Evolutionary conservation across 2,329 filamentous ascomycete genomes (phyloP).

Genomic region (Aciculosporium take): DNA sequence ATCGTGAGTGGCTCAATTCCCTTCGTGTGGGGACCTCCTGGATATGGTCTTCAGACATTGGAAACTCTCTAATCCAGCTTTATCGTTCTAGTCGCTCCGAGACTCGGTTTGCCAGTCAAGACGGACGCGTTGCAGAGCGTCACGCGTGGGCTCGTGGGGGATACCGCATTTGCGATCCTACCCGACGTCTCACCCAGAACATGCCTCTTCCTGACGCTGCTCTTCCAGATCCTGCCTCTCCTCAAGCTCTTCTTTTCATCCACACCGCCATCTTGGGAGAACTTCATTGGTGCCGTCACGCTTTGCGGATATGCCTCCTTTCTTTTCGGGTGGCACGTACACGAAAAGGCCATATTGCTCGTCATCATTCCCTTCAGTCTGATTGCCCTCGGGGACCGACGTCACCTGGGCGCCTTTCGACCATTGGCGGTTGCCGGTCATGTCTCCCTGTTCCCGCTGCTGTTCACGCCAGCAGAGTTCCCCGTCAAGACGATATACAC

Average conservation of each 20-base stretch:
- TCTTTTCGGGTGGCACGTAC: conserved; percentile 95
- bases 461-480: conserved; percentile 87
- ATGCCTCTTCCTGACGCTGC: conserved; percentile 71
- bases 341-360: conserved; percentile 90
- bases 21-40: neutral
- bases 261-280: conserved; percentile 65
- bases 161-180: conserved; percentile 85
- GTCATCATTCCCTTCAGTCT: conserved; percentile 93
- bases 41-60: neutral
- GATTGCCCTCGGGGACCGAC: conserved; percentile 75
- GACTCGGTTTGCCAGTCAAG: conserved; percentile 60
- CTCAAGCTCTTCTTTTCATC: conserved; percentile 54
- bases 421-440: conserved; percentile 87
- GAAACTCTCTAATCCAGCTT: neutral
- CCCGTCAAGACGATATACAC: conserved; percentile 91
- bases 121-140: conserved; percentile 69
- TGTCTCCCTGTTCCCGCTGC: conserved; percentile 83
- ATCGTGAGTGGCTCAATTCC: conserved; percentile 39
- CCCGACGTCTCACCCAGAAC: conserved; percentile 68
- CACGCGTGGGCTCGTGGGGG: conserved; percentile 82
- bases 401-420: conserved; percentile 81
- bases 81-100: conserved; percentile 53
- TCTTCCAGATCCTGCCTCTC: conserved; percentile 68
- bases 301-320: conserved; percentile 94
- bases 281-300: conserved; percentile 77